Percentiles rank a stretch among this genome's conserved stretches.
Evolutionary conservation across 2,329 filamentous ascomycete species (phyloP).

Genomic region (Cladosporium sp.): DNA sequence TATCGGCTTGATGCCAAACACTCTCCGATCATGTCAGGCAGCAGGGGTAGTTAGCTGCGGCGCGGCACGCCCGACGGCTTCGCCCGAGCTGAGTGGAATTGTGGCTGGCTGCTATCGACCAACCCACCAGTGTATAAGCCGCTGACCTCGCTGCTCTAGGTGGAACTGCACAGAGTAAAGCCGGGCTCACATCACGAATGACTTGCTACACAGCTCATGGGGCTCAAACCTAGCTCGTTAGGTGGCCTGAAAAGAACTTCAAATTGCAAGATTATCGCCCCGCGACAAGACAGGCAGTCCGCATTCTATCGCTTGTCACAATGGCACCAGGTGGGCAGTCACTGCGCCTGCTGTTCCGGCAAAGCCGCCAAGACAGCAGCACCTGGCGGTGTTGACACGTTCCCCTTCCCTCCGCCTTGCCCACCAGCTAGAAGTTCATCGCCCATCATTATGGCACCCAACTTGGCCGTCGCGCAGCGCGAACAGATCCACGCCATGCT

Average conservation of each 20-base stretch:
- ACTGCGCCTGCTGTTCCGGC: not conserved
- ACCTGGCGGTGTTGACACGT: not conserved
- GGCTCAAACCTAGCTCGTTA: not conserved
- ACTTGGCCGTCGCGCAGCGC: not conserved
- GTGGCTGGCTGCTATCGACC: not conserved
- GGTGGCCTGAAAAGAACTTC: not conserved
- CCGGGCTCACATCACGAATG: not conserved
- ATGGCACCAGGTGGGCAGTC: not conserved
- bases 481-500: not conserved
- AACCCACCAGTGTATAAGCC: not conserved
- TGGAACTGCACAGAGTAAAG: not conserved
- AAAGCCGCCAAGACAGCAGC: not conserved
- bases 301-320: not conserved
- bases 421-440: not conserved
- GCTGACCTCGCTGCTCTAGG: not conserved
- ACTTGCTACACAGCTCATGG: not conserved
- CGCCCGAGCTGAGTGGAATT: not conserved
- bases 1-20: not conserved
- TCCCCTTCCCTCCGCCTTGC: no score
- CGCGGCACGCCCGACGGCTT: not conserved
- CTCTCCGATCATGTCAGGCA: not conserved
- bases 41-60: not conserved
- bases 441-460: not conserved
- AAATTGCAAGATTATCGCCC: not conserved
- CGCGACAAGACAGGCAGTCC: not conserved